Base-by-base conservation (phyloP, 176 grass and related monocot species). In the Miscanthus lutarioriparius region DNA sequence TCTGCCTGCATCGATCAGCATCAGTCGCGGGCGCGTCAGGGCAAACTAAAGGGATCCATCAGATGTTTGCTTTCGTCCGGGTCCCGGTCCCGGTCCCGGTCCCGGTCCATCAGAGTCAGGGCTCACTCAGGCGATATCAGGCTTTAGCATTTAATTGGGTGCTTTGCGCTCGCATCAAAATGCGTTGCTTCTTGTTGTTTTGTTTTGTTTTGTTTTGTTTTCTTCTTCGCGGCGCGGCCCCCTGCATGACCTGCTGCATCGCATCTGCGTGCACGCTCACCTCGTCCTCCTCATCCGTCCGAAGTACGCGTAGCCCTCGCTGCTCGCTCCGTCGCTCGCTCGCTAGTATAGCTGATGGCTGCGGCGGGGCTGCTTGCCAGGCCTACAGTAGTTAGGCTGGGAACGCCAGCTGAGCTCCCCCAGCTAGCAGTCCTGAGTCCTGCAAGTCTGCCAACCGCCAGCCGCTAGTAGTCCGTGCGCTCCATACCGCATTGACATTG, bases 91-190 rank as follows among this genome's bases (percentile, higher is more conserved):
- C 20, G 74, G 32, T 53, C 17, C 19, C 19, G 5, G 48, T 54
- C 45, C 45, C 49, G 19, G 20, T 54, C 49, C 49, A 19, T 53
- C 48, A 53, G 48, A 16, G 16, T 53, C 48, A 53, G 48, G 51
- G 16, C 33, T 4, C 12, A 16, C 15, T n/a, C 70, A 77, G 82
- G 82, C 82, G 6, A 51, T 41, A 47, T 53, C 49, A 53, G 17
- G 51, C 51, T 54, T 85, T 85, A 71, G 62, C 33, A 3, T 35
- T 35, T 35, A 12, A 35, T 76, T 41, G 77, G 64, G 25, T 33
- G 64, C 78, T 53, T 80, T 80, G 78, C 88, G 66, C 33, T 86
- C 73, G 88, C 88, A 82, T 86, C 78, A 86, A 86, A 89, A 82
- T 86, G 78, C 64, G 88, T 26, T 54, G 70, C 11, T 74, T 59